Conservation (phyloP, 2,329 filamentous ascomycete genomes). For the Didymella segeticola region DNA sequence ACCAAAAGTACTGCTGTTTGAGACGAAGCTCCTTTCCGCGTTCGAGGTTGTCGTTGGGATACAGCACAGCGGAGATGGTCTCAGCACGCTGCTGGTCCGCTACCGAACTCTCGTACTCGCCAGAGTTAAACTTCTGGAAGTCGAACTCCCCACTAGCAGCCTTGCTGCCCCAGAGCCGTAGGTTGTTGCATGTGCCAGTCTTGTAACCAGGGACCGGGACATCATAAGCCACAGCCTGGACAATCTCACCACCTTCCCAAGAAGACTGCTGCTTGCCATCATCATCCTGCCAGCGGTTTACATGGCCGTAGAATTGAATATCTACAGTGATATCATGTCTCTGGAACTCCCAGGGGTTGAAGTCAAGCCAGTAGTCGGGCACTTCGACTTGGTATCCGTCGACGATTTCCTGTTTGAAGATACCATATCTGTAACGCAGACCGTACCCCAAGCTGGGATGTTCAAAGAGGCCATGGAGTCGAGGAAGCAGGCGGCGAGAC, state of each 20-base stretch:
- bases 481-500: conserved; percentile 94
- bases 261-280: conserved; percentile 75
- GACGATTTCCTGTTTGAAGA: conserved; percentile 99
- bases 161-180: conserved; percentile 97
- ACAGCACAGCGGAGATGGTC: conserved; percentile 96
- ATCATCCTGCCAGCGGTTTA: conserved; percentile 73
- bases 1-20: conserved; percentile 99
- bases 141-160: conserved; percentile 97
- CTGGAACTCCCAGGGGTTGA: conserved; percentile 99
- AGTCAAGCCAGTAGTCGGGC: conserved; percentile 98
- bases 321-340: conserved; percentile 94
- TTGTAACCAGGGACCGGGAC: conserved; percentile 88
- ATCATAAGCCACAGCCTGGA: conserved; percentile 92
- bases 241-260: conserved; percentile 94
- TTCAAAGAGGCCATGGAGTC: conserved; percentile 95
- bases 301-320: conserved; percentile 93
- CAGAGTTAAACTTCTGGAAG: conserved; percentile 99
- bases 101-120: conserved; percentile 97
- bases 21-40: conserved; percentile 94
- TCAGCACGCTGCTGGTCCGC: conserved; percentile 99
- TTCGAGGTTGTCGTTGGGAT: conserved; percentile 97
- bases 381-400: conserved; percentile 98
- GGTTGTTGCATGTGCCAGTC: conserved; percentile 92
- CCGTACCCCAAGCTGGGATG: conserved; percentile 98
- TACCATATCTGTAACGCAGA: conserved; percentile 87